phyloP scores from a whole-genome alignment of 345 rosid genomes.

The Eucalyptus erythrocorys region DNA sequence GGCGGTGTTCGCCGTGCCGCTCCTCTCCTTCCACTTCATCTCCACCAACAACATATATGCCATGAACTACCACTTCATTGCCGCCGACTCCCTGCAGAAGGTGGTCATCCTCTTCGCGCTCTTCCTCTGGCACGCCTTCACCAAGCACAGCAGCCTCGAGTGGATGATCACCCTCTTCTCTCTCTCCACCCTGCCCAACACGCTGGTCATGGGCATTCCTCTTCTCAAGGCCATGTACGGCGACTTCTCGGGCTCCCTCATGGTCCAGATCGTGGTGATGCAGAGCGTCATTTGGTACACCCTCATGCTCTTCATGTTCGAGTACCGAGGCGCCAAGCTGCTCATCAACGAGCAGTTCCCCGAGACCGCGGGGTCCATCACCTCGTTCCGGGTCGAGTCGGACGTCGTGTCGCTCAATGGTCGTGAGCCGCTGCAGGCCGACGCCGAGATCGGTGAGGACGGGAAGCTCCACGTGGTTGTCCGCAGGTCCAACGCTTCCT shows the following conservation, averaged over 20 bases:
- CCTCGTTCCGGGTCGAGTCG: conserved; percentile 68
- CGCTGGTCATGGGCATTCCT: conserved; percentile 82
- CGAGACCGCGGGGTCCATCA: conserved; percentile 66
- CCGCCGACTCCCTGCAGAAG: conserved; percentile 75
- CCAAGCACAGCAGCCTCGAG: conserved; percentile 43
- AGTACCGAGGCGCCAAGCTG: conserved; percentile 67
- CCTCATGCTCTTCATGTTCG: conserved; percentile 69
- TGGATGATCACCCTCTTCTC: conserved; percentile 87
- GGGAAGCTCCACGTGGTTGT: conserved; percentile 80
- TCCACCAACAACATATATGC: conserved; percentile 62
- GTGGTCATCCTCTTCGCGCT: conserved; percentile 58
- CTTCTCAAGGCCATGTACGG: conserved; percentile 83
- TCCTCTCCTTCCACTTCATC: conserved; percentile 82
- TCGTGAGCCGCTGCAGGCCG: conserved; percentile 57
- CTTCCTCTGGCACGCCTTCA: conserved; percentile 54
- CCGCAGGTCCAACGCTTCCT: conserved; percentile 40
- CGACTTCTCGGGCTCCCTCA: conserved; percentile 54
- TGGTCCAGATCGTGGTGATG: conserved; percentile 82
- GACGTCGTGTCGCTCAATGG: conserved; percentile 78
- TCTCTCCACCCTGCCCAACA: conserved; percentile 71
- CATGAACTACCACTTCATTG: conserved; percentile 79
- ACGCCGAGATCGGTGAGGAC: conserved; percentile 76
- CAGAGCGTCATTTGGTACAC: conserved; percentile 86
- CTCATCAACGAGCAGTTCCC: conserved; percentile 79
- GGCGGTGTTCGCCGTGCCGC: conserved; percentile 77